Evolutionary conservation across 2,329 filamentous ascomycete genomes (phyloP), one percentile per base, ranked within the genome.

Genomic region (Cytospora schulzeri): DNA sequence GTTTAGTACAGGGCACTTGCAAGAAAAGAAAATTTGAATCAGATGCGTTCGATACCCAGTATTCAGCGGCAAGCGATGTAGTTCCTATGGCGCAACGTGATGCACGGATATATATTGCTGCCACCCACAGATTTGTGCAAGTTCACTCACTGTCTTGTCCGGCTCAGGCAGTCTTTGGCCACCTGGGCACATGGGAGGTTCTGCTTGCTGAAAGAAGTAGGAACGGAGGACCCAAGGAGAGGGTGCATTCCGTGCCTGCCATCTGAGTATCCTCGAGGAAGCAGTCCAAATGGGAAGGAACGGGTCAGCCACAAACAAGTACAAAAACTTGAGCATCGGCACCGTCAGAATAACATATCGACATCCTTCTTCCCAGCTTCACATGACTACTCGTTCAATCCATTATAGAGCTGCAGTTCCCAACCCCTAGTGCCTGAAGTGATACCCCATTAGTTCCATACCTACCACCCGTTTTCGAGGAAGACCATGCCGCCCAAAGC

Each of bases 21-120:
- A 35, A 55, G 19, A 55, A 60, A 26, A 62, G 33, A 65, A 63
- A 12, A 63, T 59, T 63, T 60, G 60, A 56, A 59, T 24, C 55
- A 60, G 55, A 65, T 31, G 56, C 50, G 60, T 58, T 56, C 24
- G 60, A 65, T 65, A 59, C 60, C 55, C 45, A 22, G 45, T 48
- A 48, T 12, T 11, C 22, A 24, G n/a, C 19, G 45, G 6, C 11
- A 3, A 2, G 45, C n/a, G 45, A 24, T 24, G n/a, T 12, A 3
- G n/a, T 4, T 48, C 41, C 11, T 6, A 19, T 45, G 41, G n/a
- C 7, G 19, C 19, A 45, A 45, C 41, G 41, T 45, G 41, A n/a
- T 45, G 41, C 7, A n/a, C 6, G 11, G 4, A 9, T 9, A 45
- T 48, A 24, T 8, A 45, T 22, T 22, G 9, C 7, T 9, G 41